Base-by-base conservation (phyloP, 192 early-diverging fungal genomes). In the Rhizoclosmatium globosum region DNA sequence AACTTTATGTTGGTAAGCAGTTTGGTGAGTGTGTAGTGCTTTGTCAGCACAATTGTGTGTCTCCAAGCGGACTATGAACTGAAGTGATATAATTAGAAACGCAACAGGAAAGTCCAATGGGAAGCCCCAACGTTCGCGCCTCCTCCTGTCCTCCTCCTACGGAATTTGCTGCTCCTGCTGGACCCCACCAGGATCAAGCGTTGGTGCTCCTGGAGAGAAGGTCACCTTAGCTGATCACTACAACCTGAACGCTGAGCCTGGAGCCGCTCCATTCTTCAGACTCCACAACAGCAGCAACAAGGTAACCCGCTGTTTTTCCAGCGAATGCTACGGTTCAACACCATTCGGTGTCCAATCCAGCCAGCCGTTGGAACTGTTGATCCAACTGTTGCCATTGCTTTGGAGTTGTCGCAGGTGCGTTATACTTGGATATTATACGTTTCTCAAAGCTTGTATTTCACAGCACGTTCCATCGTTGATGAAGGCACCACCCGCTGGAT, bases 1-100 rank as follows among this genome's bases (percentile, higher is more conserved):
- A 68, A 84, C 72, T 84, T 42, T 84, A 64, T 48, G 83, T 84
- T 60, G 79, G 82, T 81, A 46, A 79, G 74, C 44, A 43, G 3
- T 46, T 64, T 39, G 39, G 19, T 19, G 2, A 2, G 7, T 3
- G 42, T n/a, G 9, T 46, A 19, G 41, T 11, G 47, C 3, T 46
- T n/a, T 46, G 39, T 4, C 11, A 13, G 2, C 39, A 21, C 69
- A 62, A 4, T 62, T 62, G 21, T 62, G 9, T 31, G 19, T 39
- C 23, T 31, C 15, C 11, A 7, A 17, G 50, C 6, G 50, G 9
- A 7, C 50, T 47, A 46, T 11, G 45, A 17, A 45, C 13, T 17
- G 23, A 7, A 0, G 15, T 68, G 42, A 53, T 19, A 62, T 9
- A 9, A 31, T 4, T 41, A 76, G 74, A 76, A 21, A 59, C 57